A percentile compares a stretch with the other conserved stretches of the same genome.
phyloP scores from a whole-genome alignment of 1,284 basidiomycete species.

The Sphagnurus paluster region DNA sequence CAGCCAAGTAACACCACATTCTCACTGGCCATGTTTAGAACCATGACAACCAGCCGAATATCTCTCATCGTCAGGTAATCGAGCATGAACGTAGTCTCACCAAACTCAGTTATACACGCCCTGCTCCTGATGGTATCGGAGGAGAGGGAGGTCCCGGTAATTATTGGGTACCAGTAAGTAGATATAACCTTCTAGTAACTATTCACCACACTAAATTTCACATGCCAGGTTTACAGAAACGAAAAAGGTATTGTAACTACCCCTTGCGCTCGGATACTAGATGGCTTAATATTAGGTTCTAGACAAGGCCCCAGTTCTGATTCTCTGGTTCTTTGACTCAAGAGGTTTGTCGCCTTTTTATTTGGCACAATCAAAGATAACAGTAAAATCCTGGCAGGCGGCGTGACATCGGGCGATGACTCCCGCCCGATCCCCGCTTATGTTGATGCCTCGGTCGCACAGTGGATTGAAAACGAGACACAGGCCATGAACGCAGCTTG shows the following conservation, averaged over 20 bases:
- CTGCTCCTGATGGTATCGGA: conserved; percentile 55
- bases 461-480: conserved; percentile 58
- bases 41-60: conserved; percentile 68
- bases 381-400: conserved; percentile 35
- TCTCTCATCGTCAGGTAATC: conserved; percentile 63
- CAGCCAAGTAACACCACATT: too few species aligned
- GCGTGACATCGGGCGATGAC: conserved; percentile 41
- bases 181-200: too few species aligned
- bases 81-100: conserved; percentile 52
- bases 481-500: conserved; percentile 52
- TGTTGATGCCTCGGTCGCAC: conserved; percentile 61
- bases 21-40: conserved; percentile 43
- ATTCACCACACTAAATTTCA: too few species aligned
- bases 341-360: conserved; percentile 24
- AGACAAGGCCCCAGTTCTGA: conserved; percentile 50
- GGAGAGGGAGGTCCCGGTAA: conserved; percentile 62
- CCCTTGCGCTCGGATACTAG: background rate
- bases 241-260: conserved; percentile 1
- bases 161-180: conserved; percentile 68
- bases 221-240: too few species aligned
- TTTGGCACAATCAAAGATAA: background rate
- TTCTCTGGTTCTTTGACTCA: conserved; percentile 76
- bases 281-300: background rate
- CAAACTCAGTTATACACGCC: conserved; percentile 61
- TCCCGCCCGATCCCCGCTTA: conserved; percentile 56